These are phyloP conservation scores for Phytophthora pisi DNA, from an alignment of 352 stramenopile genomes.

Conservation along the genomic window DNA sequence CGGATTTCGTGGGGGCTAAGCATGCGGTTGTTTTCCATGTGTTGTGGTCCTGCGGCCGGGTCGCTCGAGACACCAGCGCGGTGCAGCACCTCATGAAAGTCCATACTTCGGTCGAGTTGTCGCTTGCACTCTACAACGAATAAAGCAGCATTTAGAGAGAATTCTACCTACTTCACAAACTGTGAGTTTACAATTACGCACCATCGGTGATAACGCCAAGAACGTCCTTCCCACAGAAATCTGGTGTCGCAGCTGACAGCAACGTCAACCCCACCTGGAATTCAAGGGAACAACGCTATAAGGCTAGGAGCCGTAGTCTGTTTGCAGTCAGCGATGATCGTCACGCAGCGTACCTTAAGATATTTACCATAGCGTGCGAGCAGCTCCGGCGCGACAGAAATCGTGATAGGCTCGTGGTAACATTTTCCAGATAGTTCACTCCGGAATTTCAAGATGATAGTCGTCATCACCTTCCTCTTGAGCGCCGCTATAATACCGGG, in stretches of 20 bases:
- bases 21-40: conserved; percentile 13
- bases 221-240: conserved; percentile 10
- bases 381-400: neutral
- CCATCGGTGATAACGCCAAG: conserved; percentile 8
- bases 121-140: conserved; percentile 8
- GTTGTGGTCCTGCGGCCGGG: neutral
- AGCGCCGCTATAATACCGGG: neutral
- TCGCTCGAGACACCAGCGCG: neutral
- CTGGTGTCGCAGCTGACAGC: conserved; percentile 9
- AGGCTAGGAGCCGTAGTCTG: neutral
- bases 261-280: conserved; percentile 2
- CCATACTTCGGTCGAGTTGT: conserved; percentile 12
- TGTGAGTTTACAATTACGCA: neutral
- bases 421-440: conserved; percentile 14
- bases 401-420: conserved; percentile 12
- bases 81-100: conserved; percentile 14
- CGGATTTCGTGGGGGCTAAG: conserved; percentile 19
- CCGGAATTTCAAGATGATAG: conserved; percentile 5
- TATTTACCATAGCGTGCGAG: conserved; percentile 9
- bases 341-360: conserved; percentile 6
- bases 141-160: neutral
- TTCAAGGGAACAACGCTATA: neutral
- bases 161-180: neutral
- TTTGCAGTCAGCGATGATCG: neutral
- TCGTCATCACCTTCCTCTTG: conserved; percentile 3